A percentile compares a stretch with the other conserved stretches of the same genome.
Evolutionary conservation across 106 monocot species (phyloP).

Genomic region (Ottelia alismoides): DNA sequence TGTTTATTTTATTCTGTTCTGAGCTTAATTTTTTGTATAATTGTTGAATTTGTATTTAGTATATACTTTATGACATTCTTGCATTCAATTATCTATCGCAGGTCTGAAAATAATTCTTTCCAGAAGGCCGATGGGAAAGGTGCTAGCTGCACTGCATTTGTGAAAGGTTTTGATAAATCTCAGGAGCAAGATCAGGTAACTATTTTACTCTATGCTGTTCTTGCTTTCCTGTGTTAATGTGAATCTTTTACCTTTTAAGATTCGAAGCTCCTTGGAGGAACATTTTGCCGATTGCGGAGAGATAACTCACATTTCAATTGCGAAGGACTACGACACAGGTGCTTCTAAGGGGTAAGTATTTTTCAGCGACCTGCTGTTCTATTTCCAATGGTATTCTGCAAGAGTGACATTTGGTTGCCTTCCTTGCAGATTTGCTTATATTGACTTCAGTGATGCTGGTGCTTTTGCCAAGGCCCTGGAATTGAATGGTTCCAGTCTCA

Average conservation of each 20-base stretch:
- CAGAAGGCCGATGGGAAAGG: constrained; percentile 42
- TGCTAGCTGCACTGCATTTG: constrained; percentile 44
- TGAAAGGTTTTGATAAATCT: constrained; percentile 72
- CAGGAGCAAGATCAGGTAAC: constrained; percentile 61
- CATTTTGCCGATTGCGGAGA: constrained; percentile 75
- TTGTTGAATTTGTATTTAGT: too few relatives aligned
- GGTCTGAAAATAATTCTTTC: constrained; percentile 41
- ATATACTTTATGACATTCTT: too few relatives aligned
- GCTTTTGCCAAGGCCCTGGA: constrained; percentile 28
- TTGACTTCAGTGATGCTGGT: constrained; percentile 42
- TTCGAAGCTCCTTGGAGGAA: constrained; percentile 44
- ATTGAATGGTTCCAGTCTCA: constrained; percentile 46
- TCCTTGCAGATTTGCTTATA: constrained; percentile 47
- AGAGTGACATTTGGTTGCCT: neutral
- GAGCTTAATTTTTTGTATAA: too few relatives aligned
- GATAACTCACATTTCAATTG: constrained; percentile 55
- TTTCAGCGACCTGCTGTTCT: neutral
- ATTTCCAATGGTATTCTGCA: neutral
- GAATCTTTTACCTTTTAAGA: constrained; percentile 23
- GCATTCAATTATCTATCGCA: too few relatives aligned
- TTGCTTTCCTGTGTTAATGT: neutral
- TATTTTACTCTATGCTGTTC: too few relatives aligned
- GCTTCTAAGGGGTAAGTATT: constrained; percentile 60
- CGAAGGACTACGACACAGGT: constrained; percentile 75
- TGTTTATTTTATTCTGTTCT: too few relatives aligned